Percentiles rank a stretch among this genome's conserved stretches.
Evolutionary conservation across 441 rosid genomes (phyloP).

Genomic region (Raphanus hybrid): DNA sequence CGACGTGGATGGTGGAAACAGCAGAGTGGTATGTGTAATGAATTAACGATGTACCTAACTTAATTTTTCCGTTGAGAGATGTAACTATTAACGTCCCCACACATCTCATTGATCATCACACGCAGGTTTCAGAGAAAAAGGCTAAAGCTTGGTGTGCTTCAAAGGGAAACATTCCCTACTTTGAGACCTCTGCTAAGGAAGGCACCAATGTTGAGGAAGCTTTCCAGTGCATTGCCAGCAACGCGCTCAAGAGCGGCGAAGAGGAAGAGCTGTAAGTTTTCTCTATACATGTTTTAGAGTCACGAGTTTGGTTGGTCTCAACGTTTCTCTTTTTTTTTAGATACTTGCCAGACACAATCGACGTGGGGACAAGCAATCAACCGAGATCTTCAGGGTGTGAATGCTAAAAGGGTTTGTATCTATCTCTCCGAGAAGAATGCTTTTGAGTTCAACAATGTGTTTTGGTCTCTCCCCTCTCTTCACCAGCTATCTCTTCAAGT

Average conservation of each 20-base stretch:
- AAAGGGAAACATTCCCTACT: constrained; percentile 96
- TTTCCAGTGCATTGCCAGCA: constrained; percentile 92
- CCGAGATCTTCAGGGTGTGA: constrained; percentile 81
- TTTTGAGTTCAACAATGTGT: constrained; percentile 17
- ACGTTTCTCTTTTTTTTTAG: constrained; percentile 36
- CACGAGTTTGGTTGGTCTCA: constrained; percentile 8
- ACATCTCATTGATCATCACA: neutral
- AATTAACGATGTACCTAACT: neutral
- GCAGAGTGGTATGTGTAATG: constrained; percentile 63
- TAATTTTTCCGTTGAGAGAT: neutral
- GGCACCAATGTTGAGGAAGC: constrained; percentile 97
- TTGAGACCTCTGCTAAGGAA: constrained; percentile 99
- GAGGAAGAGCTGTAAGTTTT: constrained; percentile 91
- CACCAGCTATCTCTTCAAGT: constrained; percentile 23
- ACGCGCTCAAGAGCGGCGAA: constrained; percentile 89
- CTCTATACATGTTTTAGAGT: neutral
- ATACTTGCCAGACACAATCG: constrained; percentile 91
- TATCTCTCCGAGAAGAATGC: neutral
- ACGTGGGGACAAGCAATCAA: constrained; percentile 74
- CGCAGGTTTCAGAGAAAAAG: constrained; percentile 93
- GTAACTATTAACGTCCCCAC: neutral
- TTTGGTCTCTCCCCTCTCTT: constrained; percentile 24
- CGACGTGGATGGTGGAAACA: constrained; percentile 79
- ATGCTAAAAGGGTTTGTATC: constrained; percentile 47
- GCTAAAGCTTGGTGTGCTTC: constrained; percentile 99